Evolutionary conservation across 2,329 filamentous ascomycete genomes (phyloP), one percentile per base, ranked within the genome.

Genomic region (Malbranchea zuffiana): DNA sequence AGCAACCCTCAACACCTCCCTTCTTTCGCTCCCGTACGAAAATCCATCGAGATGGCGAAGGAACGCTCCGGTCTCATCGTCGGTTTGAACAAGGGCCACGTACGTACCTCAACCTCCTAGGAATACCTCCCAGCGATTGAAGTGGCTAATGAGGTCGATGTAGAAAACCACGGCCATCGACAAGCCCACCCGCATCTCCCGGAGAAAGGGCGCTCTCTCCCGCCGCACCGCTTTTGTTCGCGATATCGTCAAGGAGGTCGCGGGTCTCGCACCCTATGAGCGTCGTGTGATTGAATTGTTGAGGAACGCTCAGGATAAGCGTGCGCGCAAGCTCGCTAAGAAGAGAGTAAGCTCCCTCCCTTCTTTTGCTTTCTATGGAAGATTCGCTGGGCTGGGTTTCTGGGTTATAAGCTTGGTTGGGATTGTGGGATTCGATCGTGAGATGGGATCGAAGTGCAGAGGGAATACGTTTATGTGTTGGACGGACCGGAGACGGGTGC

Each of bases 301-400:
- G 70, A 85, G 90, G 61, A 98, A 98, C 82, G 81, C 77, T 74
- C 92, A 93, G 75, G 90, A 98, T 72, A 96, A 96, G 84, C 85
- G 88, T 70, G 88, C 88, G 61, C 79, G 88, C 58, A 95, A 95
- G 81, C 83, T 95, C 62, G 88, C 88, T 61, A 96, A 96, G 87
- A 95, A 93, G 83, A 80, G 88, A 69, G 82, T 88, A 77, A 54
- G 81, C 76, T 43, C 39, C 38, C 17, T 40, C 27, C 36, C 36
- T 30, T 27, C 18, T 36, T 11, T 8, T 21, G 12, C 18, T 35
- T 42, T 24, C 36, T 41, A 25, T 33, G n/a, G 16, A 13, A 4
- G 11, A 6, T 20, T 32, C 12, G 24, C 18, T 6, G 15, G n/a
- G n/a, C n/a, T n/a, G n/a, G n/a, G n/a, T n/a, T n/a, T n/a, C n/a